Conservation (phyloP, 805 yeast genomes). For the Wickerhamiella kurtzmanii region DNA sequence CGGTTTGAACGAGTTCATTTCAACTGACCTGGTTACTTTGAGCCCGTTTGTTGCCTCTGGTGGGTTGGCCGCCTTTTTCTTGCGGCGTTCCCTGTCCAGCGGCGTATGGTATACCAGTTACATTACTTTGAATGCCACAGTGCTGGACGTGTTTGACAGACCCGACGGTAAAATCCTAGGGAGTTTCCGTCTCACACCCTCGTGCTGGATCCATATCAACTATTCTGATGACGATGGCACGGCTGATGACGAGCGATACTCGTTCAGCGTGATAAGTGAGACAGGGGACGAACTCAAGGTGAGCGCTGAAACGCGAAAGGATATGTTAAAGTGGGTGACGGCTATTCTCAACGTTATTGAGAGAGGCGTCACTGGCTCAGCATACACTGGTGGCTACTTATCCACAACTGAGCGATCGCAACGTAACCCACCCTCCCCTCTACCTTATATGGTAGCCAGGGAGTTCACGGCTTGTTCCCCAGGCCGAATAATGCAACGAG, state of each 20-base stretch:
- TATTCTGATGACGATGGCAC: constrained; percentile 5
- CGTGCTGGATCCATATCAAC: constrained; percentile 1
- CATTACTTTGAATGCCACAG: constrained; percentile 6
- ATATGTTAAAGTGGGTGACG: constrained; percentile 6
- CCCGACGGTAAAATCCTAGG: neutral
- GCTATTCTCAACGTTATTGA: neutral
- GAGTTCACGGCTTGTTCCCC: no score
- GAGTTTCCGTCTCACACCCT: neutral
- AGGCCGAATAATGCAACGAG: no score
- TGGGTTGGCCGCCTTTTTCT: constrained; percentile 1
- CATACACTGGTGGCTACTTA: neutral
- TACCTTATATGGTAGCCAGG: neutral
- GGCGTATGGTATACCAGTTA: constrained; percentile 1
- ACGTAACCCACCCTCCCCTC: neutral
- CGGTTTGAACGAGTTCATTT: constrained; percentile 3
- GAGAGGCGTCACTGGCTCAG: neutral
- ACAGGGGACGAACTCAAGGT: constrained; percentile 1
- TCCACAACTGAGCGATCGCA: neutral
- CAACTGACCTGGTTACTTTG: constrained; percentile 3
- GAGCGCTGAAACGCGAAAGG: constrained; percentile 8
- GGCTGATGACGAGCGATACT: constrained; percentile 9
- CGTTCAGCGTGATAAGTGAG: constrained; percentile 1
- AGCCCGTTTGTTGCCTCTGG: neutral
- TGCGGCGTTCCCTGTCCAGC: neutral
- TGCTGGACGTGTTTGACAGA: constrained; percentile 4